These are phyloP conservation scores for Acephala macrosclerotiorum DNA, from an alignment of 2,329 filamentous ascomycete species.

Conservation along the genomic window DNA sequence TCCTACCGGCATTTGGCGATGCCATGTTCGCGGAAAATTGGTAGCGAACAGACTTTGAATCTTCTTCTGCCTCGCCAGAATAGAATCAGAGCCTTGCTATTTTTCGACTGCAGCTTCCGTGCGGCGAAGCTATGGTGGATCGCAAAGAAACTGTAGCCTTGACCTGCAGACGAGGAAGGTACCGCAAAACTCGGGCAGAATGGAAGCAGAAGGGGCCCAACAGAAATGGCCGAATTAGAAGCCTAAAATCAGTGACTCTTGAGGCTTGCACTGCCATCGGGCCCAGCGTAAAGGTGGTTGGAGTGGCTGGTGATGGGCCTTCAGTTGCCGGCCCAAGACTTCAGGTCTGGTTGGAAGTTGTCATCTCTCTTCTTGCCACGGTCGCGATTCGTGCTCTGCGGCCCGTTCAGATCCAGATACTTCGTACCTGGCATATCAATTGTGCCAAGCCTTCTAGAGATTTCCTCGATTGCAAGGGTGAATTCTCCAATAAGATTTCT, in stretches of 20 bases:
- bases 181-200: not conserved
- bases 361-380: not conserved
- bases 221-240: not conserved
- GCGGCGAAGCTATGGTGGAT: conserved; percentile 9
- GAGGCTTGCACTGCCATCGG: not conserved
- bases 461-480: too few relatives aligned
- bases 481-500: too few relatives aligned
- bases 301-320: not conserved
- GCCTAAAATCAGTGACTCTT: not conserved
- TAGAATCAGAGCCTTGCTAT: not conserved
- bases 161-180: not conserved
- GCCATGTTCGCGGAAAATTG: conserved; percentile 1
- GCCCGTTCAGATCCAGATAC: not conserved
- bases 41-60: conserved; percentile 6
- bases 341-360: not conserved
- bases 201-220: not conserved
- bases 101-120: conserved; percentile 5
- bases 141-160: not conserved
- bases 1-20: not conserved
- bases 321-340: not conserved
- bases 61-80: conserved; percentile 4
- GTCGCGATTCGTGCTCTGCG: not conserved
- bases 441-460: too few relatives aligned
- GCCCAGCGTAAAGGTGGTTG: not conserved
- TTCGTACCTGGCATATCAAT: too few relatives aligned